These are phyloP conservation scores for Corynascus novoguineensis DNA, from an alignment of 495 filamentous ascomycete species.

Conservation along the genomic window DNA sequence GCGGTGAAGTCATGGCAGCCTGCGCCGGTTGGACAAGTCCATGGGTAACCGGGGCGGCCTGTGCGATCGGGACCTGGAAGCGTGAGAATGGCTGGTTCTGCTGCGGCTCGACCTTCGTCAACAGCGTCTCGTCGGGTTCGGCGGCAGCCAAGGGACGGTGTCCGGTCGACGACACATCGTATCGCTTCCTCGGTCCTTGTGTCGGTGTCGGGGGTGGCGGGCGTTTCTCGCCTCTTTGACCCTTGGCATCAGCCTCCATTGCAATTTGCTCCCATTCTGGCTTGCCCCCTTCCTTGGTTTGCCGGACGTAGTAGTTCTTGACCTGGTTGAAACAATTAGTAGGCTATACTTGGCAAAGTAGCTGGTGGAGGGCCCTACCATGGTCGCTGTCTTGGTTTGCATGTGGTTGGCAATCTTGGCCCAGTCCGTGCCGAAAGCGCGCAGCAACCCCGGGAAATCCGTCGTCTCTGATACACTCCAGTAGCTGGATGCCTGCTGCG, in stretches of 20 bases:
- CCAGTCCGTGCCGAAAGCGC: conserved; percentile 86
- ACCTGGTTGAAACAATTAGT: conserved; percentile 52
- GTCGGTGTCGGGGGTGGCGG: conserved; percentile 63
- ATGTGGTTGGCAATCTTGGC: conserved; percentile 75
- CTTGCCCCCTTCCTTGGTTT: conserved; percentile 61
- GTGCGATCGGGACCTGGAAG: conserved; percentile 42
- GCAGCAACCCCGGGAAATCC: conserved; percentile 73
- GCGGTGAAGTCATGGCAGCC: conserved; percentile 14
- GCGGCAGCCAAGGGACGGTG: conserved; percentile 52
- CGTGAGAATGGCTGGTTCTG: conserved; percentile 30
- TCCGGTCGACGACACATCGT: conserved; percentile 50
- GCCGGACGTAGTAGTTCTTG: conserved; percentile 83
- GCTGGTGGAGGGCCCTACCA: conserved; percentile 57
- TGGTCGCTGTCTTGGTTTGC: conserved; percentile 87
- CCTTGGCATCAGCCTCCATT: conserved; percentile 64
- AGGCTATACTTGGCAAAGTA: conserved; percentile 18
- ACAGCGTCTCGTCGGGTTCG: conserved; percentile 48
- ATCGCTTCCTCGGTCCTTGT: conserved; percentile 39
- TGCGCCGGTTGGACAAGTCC: conserved; percentile 20
- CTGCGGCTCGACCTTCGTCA: conserved; percentile 41
- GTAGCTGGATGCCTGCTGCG: conserved; percentile 76
- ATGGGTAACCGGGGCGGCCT: conserved; percentile 27
- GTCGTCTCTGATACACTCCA: conserved; percentile 91
- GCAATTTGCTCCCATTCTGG: conserved; percentile 65
- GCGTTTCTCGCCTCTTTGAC: conserved; percentile 62